These are phyloP conservation scores for Candida caryicola DNA, from an alignment of 805 yeast genomes.

Conservation along the genomic window DNA sequence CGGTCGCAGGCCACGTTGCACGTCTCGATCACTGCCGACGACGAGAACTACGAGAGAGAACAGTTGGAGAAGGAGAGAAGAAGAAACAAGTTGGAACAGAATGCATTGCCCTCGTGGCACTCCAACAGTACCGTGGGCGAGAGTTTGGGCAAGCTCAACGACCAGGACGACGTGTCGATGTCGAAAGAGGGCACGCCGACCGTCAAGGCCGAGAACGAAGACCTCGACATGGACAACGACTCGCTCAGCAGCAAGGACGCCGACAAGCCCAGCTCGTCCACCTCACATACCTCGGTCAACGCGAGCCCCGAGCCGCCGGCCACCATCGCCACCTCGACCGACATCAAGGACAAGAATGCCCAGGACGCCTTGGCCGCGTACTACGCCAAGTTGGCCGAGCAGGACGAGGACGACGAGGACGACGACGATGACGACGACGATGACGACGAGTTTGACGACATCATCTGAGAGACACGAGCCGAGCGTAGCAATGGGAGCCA, in stretches of 20 bases:
- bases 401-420: slow-evolving; percentile 60
- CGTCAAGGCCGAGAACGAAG: slow-evolving; percentile 11
- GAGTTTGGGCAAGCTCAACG: slow-evolving; percentile 52
- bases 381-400: slow-evolving; percentile 71
- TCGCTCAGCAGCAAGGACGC: slow-evolving; percentile 3
- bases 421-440: slow-evolving; percentile 53
- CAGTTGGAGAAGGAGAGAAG: slow-evolving; percentile 62
- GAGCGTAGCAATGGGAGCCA: neutral
- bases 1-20: slow-evolving; percentile 82
- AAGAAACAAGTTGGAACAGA: slow-evolving; percentile 75
- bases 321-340: slow-evolving; percentile 2
- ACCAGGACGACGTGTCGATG: slow-evolving; percentile 35
- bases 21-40: slow-evolving; percentile 85
- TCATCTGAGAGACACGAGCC: slow-evolving; percentile 12
- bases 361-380: slow-evolving; percentile 66
- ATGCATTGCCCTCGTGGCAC: slow-evolving; percentile 97
- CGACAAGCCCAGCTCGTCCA: slow-evolving; percentile 6
- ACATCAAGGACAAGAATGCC: slow-evolving; percentile 56
- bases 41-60: slow-evolving; percentile 69
- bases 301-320: slow-evolving; percentile 1
- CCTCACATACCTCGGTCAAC: slow-evolving; percentile 1
- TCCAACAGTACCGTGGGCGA: slow-evolving; percentile 85
- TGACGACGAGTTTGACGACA: slow-evolving; percentile 32
- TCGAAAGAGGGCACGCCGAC: slow-evolving; percentile 20
- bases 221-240: slow-evolving; percentile 6